phyloP scores from a whole-genome alignment of 306 rosid genomes.

The Senna siamea region DNA sequence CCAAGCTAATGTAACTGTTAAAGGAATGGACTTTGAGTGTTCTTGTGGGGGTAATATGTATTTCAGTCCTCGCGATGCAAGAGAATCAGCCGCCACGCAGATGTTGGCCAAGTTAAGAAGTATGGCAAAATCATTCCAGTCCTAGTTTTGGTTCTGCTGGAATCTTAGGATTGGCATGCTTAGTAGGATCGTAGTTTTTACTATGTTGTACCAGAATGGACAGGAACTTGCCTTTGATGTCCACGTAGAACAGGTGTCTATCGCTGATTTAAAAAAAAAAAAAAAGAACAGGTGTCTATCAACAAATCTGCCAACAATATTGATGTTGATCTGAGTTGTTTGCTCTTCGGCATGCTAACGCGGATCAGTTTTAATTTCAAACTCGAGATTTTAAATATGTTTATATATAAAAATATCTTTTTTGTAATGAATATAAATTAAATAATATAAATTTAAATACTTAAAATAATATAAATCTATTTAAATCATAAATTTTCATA shows the following conservation, averaged over 20 bases:
- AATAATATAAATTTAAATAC: too few relatives aligned
- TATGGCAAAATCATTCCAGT: slow-evolving; percentile 34
- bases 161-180: neutral
- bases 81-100: slow-evolving; percentile 66
- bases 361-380: too few relatives aligned
- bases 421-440: too few relatives aligned
- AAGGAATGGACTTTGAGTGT: slow-evolving; percentile 63
- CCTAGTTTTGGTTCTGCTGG: slow-evolving; percentile 12
- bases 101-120: slow-evolving; percentile 41
- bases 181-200: neutral
- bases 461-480: too few relatives aligned
- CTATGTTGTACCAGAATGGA: neutral
- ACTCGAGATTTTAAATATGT: too few relatives aligned
- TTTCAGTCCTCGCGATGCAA: slow-evolving; percentile 44
- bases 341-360: neutral
- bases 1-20: slow-evolving; percentile 54
- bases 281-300: neutral
- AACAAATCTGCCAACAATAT: neutral
- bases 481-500: too few relatives aligned
- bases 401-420: too few relatives aligned
- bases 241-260: neutral
- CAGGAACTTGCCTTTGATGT: neutral
- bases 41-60: slow-evolving; percentile 43
- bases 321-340: neutral
- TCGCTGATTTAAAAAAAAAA: too few relatives aligned